Conservation (phyloP, 2,329 filamentous ascomycete genomes). For the Pseudocercospora musae region DNA sequence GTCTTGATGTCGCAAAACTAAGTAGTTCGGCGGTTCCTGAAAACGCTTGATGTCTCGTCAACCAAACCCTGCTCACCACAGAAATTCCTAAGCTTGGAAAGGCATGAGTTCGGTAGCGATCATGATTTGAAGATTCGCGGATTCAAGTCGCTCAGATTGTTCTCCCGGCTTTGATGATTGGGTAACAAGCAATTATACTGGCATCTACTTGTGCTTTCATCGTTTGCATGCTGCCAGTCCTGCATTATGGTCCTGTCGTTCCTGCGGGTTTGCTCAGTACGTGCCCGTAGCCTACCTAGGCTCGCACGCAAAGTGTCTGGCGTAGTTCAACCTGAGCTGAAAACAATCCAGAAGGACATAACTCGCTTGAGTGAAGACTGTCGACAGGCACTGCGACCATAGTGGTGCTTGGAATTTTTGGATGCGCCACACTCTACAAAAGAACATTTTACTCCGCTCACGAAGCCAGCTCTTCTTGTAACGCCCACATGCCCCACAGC, state of each 20-base stretch:
- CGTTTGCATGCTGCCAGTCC: too few species aligned
- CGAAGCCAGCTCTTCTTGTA: constrained; percentile 27
- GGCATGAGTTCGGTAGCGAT: too few species aligned
- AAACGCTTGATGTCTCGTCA: neutral
- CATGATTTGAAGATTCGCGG: too few species aligned
- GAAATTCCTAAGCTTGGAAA: too few species aligned
- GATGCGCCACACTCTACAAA: neutral
- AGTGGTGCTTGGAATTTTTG: too few species aligned
- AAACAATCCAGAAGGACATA: neutral
- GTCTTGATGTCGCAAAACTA: neutral
- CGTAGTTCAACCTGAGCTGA: neutral
- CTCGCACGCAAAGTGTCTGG: neutral
- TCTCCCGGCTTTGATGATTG: too few species aligned
- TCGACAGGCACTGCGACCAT: neutral
- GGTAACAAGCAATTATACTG: too few species aligned
- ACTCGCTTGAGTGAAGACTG: neutral
- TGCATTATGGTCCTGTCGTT: too few species aligned
- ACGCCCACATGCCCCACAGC: constrained; percentile 35
- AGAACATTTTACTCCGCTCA: neutral
- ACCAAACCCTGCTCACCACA: too few species aligned
- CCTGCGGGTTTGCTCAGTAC: too few species aligned
- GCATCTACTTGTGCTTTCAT: too few species aligned
- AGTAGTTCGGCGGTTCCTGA: neutral
- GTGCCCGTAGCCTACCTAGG: neutral
- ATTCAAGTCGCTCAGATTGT: too few species aligned